Evolutionary conservation across 148 eudicot genomes (phyloP), one percentile per base, ranked within the genome.

Genomic region (Chenopodium quinoa): DNA sequence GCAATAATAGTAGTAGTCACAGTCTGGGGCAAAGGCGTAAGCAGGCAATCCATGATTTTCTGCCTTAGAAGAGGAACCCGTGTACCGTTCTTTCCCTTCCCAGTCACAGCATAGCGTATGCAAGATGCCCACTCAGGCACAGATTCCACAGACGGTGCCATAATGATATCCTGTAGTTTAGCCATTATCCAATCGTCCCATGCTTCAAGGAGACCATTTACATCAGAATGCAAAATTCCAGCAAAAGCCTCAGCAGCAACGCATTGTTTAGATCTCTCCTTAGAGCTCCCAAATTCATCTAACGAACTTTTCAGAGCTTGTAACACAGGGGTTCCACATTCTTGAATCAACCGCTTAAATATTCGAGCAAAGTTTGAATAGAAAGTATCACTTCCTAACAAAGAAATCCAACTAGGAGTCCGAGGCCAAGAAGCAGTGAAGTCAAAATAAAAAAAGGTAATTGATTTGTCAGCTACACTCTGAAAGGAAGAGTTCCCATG

Each of bases 401-500:
- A 88, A 71, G 98, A 88, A 78, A 94, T 97, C 99, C 99, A 97
- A 85, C 90, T 97, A 74, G 99, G 99, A 75, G 98, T 97, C 56
- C 99, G 92, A 66, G 99, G 99, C 99, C 99, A 97, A 73, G 98
- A 91, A 83, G 99, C 90, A 47, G 95, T 92, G 83, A 97, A 97
- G 79, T 97, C 98, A 82, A 94, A 97, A 89, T 92, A 97, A 91
- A 97, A 97, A 83, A 87, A 93, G 77, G 99, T 94, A 73, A 97
- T 91, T 34, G 98, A 97, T 89, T 97, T 97, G 86, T 97, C 99
- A 44, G 98, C 99, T 84, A 91, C 87, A 82, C 97, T 97, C 91
- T 97, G 99, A 80, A 95, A 81, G 34, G 94, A 91, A 74, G 97
- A 92, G 84, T 73, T 90, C 75, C 97, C 94, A 50, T 92, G 89